These are phyloP conservation scores for Vigna angularis DNA, from an alignment of 306 rosid species.

Conservation along the genomic window DNA sequence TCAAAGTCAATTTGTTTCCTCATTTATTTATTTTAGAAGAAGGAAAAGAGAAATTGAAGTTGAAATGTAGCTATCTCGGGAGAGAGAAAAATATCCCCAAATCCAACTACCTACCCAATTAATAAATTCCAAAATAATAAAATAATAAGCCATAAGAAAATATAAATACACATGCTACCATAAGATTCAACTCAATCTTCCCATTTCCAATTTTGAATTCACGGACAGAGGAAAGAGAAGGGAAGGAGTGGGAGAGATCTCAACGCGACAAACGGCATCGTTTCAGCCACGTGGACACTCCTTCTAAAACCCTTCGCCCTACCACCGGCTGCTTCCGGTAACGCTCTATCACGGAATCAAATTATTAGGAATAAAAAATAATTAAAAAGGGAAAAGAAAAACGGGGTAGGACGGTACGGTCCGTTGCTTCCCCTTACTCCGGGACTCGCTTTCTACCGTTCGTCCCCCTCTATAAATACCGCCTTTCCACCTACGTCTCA, in stretches of 20 bases:
- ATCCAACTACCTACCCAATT: constrained; percentile 44
- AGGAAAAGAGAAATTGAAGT: constrained; percentile 29
- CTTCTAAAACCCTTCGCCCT: constrained; percentile 30
- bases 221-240: background rate
- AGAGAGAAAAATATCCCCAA: constrained; percentile 24
- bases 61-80: constrained; percentile 34
- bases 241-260: background rate
- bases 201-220: constrained; percentile 12
- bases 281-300: constrained; percentile 37
- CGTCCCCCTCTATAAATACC: constrained; percentile 58
- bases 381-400: background rate
- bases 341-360: constrained; percentile 1
- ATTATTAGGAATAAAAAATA: background rate
- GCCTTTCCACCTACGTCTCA: rapidly evolving
- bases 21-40: background rate
- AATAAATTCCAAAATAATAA: constrained; percentile 17
- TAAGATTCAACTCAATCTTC: background rate
- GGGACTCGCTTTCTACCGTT: background rate
- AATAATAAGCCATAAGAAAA: constrained; percentile 6
- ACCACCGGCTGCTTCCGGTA: constrained; percentile 57
- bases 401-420: constrained; percentile 40
- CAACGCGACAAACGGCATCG: constrained; percentile 43
- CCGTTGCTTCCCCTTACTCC: constrained; percentile 27
- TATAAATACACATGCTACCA: constrained; percentile 40
- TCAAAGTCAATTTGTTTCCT: constrained; percentile 38